Evolutionary conservation across 2,329 filamentous ascomycete genomes (phyloP).

Genomic region (Pseudocercospora vitis): DNA sequence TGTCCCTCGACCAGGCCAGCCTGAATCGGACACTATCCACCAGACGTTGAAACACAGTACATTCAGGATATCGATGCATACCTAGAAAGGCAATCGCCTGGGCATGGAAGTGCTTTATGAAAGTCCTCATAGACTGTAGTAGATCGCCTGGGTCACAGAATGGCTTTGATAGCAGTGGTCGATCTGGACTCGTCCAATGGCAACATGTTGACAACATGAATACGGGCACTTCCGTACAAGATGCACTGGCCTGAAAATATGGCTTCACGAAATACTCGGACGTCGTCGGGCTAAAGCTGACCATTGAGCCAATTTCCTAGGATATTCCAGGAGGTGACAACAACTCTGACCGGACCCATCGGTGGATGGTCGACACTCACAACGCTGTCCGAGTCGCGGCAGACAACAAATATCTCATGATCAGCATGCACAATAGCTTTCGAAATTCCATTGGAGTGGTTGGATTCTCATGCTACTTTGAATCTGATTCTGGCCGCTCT

Average conservation of each 20-base stretch:
- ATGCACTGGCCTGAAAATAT: slow-evolving; percentile 44
- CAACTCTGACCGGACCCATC: slow-evolving; percentile 38
- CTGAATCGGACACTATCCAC: too few relatives aligned
- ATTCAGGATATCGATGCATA: slow-evolving; percentile 48
- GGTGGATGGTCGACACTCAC: slow-evolving; percentile 41
- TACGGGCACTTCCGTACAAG: slow-evolving; percentile 41
- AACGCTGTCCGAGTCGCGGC: slow-evolving; percentile 34
- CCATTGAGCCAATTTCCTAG: slow-evolving; percentile 46
- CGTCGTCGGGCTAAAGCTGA: slow-evolving; percentile 47
- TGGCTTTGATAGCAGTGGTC: slow-evolving; percentile 46
- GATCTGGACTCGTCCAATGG: slow-evolving; percentile 31
- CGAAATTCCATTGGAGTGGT: slow-evolving; percentile 36
- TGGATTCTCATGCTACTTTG: slow-evolving; percentile 29
- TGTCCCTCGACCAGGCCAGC: too few relatives aligned
- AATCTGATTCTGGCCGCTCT: slow-evolving; percentile 25
- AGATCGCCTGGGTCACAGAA: slow-evolving; percentile 53
- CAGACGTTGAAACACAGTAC: slow-evolving; percentile 41
- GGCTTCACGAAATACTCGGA: slow-evolving; percentile 41
- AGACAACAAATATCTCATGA: slow-evolving; percentile 38
- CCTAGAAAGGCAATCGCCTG: slow-evolving; percentile 51
- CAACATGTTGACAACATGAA: slow-evolving; percentile 36
- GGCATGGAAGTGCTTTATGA: slow-evolving; percentile 46
- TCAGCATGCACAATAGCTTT: slow-evolving; percentile 46
- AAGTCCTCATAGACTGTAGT: slow-evolving; percentile 55
- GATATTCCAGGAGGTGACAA: slow-evolving; percentile 29